These are phyloP conservation scores for Zelonia costaricensis DNA, from an alignment of 208 protist genomes.

Conservation along the genomic window DNA sequence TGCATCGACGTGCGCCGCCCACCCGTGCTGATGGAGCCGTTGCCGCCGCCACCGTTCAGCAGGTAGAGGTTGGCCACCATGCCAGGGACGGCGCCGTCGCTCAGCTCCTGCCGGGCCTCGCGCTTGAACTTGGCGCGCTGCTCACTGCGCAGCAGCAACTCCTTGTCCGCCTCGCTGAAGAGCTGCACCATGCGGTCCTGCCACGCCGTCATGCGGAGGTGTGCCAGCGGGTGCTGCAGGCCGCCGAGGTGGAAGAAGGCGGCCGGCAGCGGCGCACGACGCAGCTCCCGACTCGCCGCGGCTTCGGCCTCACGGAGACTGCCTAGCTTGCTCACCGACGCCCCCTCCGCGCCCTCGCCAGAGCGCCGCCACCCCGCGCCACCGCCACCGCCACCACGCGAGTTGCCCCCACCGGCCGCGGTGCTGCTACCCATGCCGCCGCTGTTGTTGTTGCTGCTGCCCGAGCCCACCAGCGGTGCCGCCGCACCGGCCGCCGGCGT, in stretches of 20 bases:
- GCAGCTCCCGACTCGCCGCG: constrained; percentile 14
- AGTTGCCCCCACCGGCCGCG: too few relatives aligned
- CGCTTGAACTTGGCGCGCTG: constrained; percentile 34
- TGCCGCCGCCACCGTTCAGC: constrained; percentile 12
- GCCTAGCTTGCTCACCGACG: background rate
- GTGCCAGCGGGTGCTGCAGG: constrained; percentile 39
- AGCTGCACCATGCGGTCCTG: constrained; percentile 48
- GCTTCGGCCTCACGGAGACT: constrained; percentile 5
- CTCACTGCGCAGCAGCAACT: constrained; percentile 35
- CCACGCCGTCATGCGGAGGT: constrained; percentile 51
- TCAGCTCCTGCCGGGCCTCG: constrained; percentile 37
- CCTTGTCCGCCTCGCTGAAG: constrained; percentile 31
- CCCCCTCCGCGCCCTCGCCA: background rate
- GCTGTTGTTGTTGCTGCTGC: too few relatives aligned
- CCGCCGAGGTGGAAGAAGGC: constrained; percentile 37
- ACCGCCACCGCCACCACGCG: too few relatives aligned
- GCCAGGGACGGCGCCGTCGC: constrained; percentile 21
- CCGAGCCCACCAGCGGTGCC: too few relatives aligned
- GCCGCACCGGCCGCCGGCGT: background rate
- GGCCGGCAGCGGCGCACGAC: constrained; percentile 5
- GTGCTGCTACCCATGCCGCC: too few relatives aligned
- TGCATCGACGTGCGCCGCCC: constrained; percentile 14
- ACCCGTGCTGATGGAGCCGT: background rate
- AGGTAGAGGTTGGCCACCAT: constrained; percentile 26
- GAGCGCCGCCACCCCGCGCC: too few relatives aligned